Evolutionary conservation across 75 land plant genomes (phyloP).

Genomic region (Sequoia sempervirens): DNA sequence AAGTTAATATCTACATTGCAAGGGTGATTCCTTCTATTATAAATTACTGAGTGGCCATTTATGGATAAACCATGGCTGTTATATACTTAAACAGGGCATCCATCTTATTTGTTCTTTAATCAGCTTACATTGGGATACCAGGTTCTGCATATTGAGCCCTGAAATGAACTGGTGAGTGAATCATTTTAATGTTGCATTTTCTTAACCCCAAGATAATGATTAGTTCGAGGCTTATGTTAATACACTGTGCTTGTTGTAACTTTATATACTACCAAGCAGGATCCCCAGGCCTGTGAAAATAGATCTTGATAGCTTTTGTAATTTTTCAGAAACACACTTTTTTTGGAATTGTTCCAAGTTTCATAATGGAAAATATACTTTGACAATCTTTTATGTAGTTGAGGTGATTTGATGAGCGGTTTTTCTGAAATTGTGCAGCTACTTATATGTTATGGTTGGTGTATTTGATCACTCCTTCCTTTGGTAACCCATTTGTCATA

Average conservation of each 20-base stretch:
- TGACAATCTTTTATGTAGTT: background rate
- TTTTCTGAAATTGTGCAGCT: background rate
- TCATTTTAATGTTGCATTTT: background rate
- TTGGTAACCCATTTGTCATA: slow-evolving; percentile 1
- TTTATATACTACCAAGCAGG: background rate
- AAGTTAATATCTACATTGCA: no score
- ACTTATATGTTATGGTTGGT: background rate
- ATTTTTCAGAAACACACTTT: background rate
- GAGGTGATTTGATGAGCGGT: background rate
- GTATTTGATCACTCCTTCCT: background rate
- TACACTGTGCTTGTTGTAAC: background rate
- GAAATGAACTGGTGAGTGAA: background rate
- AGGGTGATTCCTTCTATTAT: no score
- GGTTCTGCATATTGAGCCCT: background rate
- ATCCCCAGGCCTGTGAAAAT: background rate
- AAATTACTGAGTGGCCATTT: no score
- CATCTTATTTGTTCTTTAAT: background rate
- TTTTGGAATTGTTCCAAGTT: background rate
- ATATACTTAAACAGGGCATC: no score
- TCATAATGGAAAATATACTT: background rate
- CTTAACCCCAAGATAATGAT: background rate
- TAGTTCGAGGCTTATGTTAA: background rate
- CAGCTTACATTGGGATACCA: background rate
- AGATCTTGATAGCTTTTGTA: background rate
- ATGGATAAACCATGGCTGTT: no score